Evolutionary conservation across 345 rosid genomes (phyloP).

Genomic region (Populus davidiana): DNA sequence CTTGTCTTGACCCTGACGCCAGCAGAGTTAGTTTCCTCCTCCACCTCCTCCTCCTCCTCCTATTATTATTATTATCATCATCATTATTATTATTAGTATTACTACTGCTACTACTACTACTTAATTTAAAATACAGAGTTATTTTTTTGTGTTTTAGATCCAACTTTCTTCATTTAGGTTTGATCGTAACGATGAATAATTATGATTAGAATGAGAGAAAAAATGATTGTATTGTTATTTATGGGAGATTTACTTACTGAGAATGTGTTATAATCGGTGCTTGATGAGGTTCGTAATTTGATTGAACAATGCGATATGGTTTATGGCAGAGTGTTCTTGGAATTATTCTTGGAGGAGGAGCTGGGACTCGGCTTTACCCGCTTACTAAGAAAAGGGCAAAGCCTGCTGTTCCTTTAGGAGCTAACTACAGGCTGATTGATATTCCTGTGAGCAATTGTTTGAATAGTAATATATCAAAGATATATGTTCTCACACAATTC

Average conservation of each 20-base stretch:
- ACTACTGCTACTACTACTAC: too few species aligned
- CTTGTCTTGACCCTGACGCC: constrained; percentile 97
- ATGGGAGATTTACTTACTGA: too few species aligned
- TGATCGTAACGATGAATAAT: neutral
- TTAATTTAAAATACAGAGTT: neutral
- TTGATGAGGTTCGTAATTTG: too few species aligned
- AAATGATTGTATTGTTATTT: neutral
- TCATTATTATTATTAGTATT: fast-evolving
- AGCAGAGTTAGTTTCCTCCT: constrained; percentile 60
- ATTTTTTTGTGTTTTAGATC: neutral
- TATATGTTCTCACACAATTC: constrained; percentile 94
- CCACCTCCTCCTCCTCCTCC: neutral
- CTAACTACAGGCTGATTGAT: constrained; percentile 87
- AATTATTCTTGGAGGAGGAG: constrained; percentile 94
- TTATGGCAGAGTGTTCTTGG: constrained; percentile 81
- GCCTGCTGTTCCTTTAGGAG: constrained; percentile 94
- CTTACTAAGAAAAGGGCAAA: constrained; percentile 96
- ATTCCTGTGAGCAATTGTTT: constrained; percentile 96
- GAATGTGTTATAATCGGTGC: too few species aligned
- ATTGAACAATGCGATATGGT: neutral
- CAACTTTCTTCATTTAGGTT: neutral
- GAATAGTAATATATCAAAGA: constrained; percentile 87
- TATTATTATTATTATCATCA: neutral
- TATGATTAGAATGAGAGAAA: neutral
- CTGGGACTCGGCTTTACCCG: constrained; percentile 89